Percentiles rank a stretch among this genome's conserved stretches.
These are phyloP conservation scores for Cladorrhinum sp. DNA, from an alignment of 2,329 filamentous ascomycete genomes.

Conservation along the genomic window DNA sequence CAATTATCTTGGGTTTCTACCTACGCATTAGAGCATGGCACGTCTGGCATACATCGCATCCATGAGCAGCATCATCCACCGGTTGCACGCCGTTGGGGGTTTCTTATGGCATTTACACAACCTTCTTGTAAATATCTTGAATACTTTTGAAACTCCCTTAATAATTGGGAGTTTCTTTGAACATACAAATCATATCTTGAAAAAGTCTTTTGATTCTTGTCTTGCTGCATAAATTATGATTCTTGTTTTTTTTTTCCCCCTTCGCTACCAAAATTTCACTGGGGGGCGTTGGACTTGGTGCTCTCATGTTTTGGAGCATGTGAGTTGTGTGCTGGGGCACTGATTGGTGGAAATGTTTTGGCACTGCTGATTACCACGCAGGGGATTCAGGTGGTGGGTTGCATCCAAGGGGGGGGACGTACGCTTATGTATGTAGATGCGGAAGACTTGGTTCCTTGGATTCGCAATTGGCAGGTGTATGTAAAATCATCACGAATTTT, in stretches of 20 bases:
- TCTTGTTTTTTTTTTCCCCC: background rate
- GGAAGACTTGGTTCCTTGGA: background rate
- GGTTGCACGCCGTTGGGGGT: background rate
- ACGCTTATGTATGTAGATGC: background rate
- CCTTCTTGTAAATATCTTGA: background rate
- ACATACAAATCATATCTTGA: background rate
- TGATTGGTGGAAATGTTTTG: background rate
- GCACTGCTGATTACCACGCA: background rate
- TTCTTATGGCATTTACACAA: background rate
- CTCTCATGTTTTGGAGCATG: too few relatives aligned
- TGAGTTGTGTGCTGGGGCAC: background rate
- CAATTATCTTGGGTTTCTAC: too few relatives aligned
- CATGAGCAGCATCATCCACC: background rate
- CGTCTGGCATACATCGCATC: background rate
- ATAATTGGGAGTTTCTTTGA: background rate
- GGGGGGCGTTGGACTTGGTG: too few relatives aligned
- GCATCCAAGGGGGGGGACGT: background rate
- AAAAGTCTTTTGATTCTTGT: background rate
- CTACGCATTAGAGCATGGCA: background rate
- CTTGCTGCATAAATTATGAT: background rate
- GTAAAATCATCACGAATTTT: too few relatives aligned
- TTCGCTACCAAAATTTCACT: background rate
- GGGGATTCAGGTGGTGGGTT: background rate
- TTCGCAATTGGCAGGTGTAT: background rate
- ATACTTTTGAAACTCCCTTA: background rate